Percentiles rank a stretch among this genome's conserved stretches.
Evolutionary conservation across 2,329 filamentous ascomycete genomes (phyloP).

Genomic region (Tolypocladium album): DNA sequence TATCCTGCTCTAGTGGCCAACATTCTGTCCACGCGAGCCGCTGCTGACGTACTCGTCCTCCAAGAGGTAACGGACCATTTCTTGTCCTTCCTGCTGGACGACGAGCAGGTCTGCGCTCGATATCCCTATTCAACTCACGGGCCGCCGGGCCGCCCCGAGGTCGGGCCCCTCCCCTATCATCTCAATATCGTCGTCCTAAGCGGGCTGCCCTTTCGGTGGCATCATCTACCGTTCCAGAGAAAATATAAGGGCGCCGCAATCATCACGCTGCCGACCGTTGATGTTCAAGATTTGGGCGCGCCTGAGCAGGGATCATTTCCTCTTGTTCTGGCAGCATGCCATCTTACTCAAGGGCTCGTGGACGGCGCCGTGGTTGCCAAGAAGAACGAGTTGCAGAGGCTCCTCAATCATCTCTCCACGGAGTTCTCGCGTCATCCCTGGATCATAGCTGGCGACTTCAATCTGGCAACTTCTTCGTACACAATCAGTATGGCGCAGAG

Average conservation of each 20-base stretch:
- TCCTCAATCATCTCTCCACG: conserved; percentile 34
- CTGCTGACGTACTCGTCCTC: conserved; percentile 39
- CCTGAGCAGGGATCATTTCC: conserved; percentile 17
- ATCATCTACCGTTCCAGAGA: conserved; percentile 38
- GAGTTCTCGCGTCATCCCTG: conserved; percentile 34
- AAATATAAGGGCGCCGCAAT: conserved; percentile 49
- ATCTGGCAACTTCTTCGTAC: conserved; percentile 47
- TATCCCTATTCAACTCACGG: conserved; percentile 50
- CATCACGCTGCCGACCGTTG: conserved; percentile 24
- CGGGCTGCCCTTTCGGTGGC: conserved; percentile 43
- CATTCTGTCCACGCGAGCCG: conserved; percentile 28
- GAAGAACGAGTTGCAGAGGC: conserved; percentile 39
- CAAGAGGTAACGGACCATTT: conserved; percentile 58
- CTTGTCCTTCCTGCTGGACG: conserved; percentile 40
- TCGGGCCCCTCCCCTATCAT: conserved; percentile 46
- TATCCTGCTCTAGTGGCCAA: conserved; percentile 32
- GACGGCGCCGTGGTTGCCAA: conserved; percentile 47
- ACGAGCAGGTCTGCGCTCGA: conserved; percentile 29
- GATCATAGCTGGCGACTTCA: conserved; percentile 55
- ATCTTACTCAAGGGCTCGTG: conserved; percentile 50
- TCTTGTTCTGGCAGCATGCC: conserved; percentile 44
- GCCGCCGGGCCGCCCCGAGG: conserved; percentile 30
- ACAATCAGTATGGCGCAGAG: conserved; percentile 42
- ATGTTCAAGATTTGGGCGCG: not conserved
- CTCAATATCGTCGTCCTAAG: conserved; percentile 53